Conservation (phyloP, 1,284 basidiomycete species). For the Malassezia restricta region DNA sequence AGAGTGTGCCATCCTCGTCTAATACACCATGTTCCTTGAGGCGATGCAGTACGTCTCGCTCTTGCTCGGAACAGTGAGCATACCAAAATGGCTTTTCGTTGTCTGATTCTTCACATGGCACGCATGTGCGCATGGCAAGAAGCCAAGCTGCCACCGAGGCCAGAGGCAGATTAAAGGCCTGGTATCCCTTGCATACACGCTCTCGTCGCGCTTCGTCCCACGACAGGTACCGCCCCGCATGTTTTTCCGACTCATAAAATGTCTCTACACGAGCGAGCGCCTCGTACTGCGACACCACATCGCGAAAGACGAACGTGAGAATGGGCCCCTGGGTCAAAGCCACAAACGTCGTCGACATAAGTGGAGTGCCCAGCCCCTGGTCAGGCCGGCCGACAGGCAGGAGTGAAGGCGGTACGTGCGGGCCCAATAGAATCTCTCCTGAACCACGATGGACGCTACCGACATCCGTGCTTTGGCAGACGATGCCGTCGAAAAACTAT, state of each 20-base stretch:
- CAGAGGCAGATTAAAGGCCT: slow-evolving; percentile 39
- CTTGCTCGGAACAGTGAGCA: slow-evolving; percentile 22
- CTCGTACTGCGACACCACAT: slow-evolving; percentile 24
- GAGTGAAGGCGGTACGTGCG: too few relatives aligned
- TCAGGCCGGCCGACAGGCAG: too few relatives aligned
- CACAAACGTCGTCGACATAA: background rate
- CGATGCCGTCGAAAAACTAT: background rate
- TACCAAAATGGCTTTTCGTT: slow-evolving; percentile 22
- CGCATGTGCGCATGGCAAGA: slow-evolving; percentile 21
- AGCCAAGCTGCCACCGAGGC: slow-evolving; percentile 28
- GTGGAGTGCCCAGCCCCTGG: too few relatives aligned
- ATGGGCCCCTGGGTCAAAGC: slow-evolving; percentile 18
- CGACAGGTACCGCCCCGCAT: slow-evolving; percentile 20
- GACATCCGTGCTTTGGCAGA: background rate
- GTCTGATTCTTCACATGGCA: background rate
- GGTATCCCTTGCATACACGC: slow-evolving; percentile 33
- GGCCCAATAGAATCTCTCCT: background rate
- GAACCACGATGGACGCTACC: background rate
- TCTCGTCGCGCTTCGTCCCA: slow-evolving; percentile 21
- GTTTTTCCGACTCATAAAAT: slow-evolving; percentile 32
- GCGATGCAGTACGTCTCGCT: slow-evolving; percentile 22
- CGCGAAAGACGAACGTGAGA: slow-evolving; percentile 33
- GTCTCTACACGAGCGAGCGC: slow-evolving; percentile 36
- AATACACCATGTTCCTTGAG: slow-evolving; percentile 18
- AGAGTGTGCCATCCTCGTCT: background rate